phyloP scores from a whole-genome alignment of 1,284 basidiomycete species.

The Ustilago xerochloae region DNA sequence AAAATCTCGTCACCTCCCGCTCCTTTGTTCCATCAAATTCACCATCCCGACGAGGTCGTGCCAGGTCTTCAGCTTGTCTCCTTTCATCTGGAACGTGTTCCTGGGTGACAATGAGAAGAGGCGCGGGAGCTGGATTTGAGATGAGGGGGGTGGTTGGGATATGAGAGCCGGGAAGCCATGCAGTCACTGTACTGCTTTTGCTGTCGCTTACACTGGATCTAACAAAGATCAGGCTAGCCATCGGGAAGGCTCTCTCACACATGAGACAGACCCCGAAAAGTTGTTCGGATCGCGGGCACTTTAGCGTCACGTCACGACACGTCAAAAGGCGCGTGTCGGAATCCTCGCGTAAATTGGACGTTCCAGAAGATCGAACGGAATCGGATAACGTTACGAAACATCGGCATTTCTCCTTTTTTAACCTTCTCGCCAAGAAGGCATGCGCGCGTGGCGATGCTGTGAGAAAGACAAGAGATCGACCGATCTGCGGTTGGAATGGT shows the following conservation, averaged over 20 bases:
- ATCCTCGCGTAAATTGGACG: constrained; percentile 20
- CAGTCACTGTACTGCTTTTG: too few species aligned
- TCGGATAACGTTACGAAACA: not conserved
- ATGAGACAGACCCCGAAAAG: not conserved
- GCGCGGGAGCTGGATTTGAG: too few species aligned
- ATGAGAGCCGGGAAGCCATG: too few species aligned
- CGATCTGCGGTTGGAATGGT: constrained; percentile 3
- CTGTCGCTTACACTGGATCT: too few species aligned
- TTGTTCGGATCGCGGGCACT: constrained; percentile 9
- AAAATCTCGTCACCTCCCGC: not conserved
- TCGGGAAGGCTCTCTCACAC: too few species aligned
- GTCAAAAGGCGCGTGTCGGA: constrained; percentile 22
- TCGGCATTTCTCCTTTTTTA: not conserved
- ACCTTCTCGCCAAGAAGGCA: not conserved
- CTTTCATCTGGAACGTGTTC: too few species aligned
- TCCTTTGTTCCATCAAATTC: too few species aligned
- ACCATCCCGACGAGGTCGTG: too few species aligned
- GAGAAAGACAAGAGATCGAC: not conserved
- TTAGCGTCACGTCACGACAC: constrained; percentile 31
- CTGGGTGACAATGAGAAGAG: too few species aligned
- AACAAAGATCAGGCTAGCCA: not conserved
- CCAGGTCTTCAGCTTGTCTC: too few species aligned
- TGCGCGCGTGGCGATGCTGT: not conserved
- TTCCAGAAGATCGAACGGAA: not conserved
- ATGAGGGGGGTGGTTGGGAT: too few species aligned